Conservation (phyloP, 2,329 filamentous ascomycete genomes). For the Cladosporium austrohemisphaericum region DNA sequence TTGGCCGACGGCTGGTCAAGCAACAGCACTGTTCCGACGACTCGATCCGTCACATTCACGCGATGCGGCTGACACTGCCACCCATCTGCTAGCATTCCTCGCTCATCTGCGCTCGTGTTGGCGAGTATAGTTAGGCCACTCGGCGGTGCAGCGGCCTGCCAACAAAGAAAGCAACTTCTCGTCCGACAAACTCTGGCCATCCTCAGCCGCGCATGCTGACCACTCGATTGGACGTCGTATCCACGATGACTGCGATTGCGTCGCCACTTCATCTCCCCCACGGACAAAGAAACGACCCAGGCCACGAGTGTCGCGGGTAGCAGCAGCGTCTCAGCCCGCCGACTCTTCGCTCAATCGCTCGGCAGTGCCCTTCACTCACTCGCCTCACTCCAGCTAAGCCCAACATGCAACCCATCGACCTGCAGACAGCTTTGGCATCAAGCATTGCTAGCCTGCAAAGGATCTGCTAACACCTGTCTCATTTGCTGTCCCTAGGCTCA, state of each 20-base stretch:
- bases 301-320: conserved; percentile 9
- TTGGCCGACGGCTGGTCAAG: not conserved
- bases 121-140: conserved; percentile 2
- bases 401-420: conserved; percentile 1
- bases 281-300: conserved; percentile 5
- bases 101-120: not conserved
- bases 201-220: conserved; percentile 2
- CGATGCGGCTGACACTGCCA: conserved; percentile 3
- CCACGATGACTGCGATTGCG: not conserved
- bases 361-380: conserved; percentile 1
- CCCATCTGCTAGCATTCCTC: conserved; percentile 2
- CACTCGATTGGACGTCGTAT: conserved; percentile 1
- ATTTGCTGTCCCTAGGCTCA: conserved; percentile 8
- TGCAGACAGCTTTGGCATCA: conserved; percentile 1
- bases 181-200: conserved; percentile 3
- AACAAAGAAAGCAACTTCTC: conserved; percentile 6
- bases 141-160: conserved; percentile 6
- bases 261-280: not conserved
- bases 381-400: not conserved
- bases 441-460: not conserved
- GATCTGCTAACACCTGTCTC: conserved; percentile 10
- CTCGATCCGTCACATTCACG: conserved; percentile 10
- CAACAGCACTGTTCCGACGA: not conserved
- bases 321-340: conserved; percentile 9
- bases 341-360: not conserved